Base-by-base conservation (phyloP, 257 asterid species). In the Salvia splendens region DNA sequence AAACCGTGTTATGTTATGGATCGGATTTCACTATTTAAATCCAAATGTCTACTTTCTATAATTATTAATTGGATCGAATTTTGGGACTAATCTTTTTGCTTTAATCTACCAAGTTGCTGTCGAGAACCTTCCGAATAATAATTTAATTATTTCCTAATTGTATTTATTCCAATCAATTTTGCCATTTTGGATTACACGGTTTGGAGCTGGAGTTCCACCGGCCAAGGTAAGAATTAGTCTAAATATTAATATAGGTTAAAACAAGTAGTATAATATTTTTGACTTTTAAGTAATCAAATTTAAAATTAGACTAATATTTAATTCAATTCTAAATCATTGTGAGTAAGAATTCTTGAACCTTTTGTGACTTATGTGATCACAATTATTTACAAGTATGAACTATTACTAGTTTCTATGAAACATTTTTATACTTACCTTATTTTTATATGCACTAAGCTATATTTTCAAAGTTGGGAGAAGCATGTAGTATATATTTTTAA, bases 21-120 rank as follows among this genome's bases (percentile, higher is more conserved):
- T 12, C 8, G 58, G 16, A 52, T 20, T 52, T 35, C 30, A 35
- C 45, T 57, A 32, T 6, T 33, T 14, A n/a, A 57, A 57, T 35
- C 4, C 8, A 35, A 36, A 35, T n/a, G 35, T 16, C 0, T 16
- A 8, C 32, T 60, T 54, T 54, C 65, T 40, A 16, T 40, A 15
- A 60, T 15, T 38, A 15, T 4, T 60, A 15, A 60, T 15, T 38
- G 9, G 32, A 12, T 12, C 8, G 10, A 33, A 6, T 1, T 12
- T 53, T 54, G 10, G 11, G 61, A 54, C 55, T 16, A 43, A 24
- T 24, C 30, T 24, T 24, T 61, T 48, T 62, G 41, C 47, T 62
- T 62, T 43, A 24, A 43, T 20, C n/a, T 6, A 8, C 51, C 30
- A 45, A 28, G 14, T 12, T 43, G 30, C 55, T 8, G 2, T 5